Evolutionary conservation across 805 yeast genomes (phyloP).

Genomic region (Candida oleophila): DNA sequence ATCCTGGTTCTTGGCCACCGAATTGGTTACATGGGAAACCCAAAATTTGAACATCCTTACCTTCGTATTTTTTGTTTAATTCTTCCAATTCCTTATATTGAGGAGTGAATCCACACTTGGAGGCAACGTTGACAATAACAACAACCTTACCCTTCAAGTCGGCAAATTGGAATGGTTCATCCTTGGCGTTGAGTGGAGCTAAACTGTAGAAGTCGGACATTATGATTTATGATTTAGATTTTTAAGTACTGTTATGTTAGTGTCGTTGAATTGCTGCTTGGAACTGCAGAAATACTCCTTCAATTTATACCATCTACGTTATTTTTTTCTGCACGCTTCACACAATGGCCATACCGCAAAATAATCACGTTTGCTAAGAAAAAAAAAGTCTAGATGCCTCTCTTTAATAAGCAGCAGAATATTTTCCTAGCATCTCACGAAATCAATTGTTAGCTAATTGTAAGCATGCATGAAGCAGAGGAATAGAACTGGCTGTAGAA

Average conservation of each 20-base stretch:
- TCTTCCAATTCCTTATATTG: slow-evolving; percentile 73
- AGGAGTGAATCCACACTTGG: slow-evolving; percentile 74
- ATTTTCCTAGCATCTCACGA: neutral
- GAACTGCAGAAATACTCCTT: neutral
- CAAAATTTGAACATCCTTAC: slow-evolving; percentile 61
- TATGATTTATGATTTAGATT: too few species aligned
- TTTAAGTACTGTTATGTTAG: too few species aligned
- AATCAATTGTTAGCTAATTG: neutral
- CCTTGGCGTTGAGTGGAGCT: slow-evolving; percentile 59
- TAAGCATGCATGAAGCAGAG: neutral
- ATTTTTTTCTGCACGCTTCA: too few species aligned
- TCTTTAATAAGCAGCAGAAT: neutral
- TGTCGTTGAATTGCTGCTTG: too few species aligned
- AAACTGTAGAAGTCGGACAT: slow-evolving; percentile 69
- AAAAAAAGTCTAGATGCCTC: slow-evolving; percentile 8
- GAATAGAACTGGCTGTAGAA: too few species aligned
- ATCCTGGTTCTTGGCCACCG: slow-evolving; percentile 74
- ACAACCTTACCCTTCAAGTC: slow-evolving; percentile 78
- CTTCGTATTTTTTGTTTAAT: slow-evolving; percentile 62
- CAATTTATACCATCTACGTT: neutral
- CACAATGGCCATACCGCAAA: too few species aligned
- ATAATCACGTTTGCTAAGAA: neutral
- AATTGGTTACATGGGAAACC: slow-evolving; percentile 95
- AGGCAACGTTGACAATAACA: slow-evolving; percentile 82
- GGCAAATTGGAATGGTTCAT: slow-evolving; percentile 57